phyloP scores from a whole-genome alignment of 2,329 filamentous ascomycete genomes.

The Alternaria viburni region DNA sequence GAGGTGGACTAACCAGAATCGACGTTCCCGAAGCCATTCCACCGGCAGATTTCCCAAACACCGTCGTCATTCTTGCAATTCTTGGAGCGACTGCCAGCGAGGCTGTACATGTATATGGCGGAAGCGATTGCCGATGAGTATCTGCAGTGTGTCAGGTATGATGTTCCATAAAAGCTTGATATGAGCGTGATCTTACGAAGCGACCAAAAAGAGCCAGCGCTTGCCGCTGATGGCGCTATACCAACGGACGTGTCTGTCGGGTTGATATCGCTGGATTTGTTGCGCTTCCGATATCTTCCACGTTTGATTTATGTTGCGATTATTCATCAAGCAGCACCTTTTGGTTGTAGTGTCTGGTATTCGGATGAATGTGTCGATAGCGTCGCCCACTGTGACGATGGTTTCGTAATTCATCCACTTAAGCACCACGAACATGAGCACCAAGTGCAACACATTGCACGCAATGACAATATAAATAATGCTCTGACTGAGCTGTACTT shows the following conservation, averaged over 20 bases:
- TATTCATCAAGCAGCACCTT: not conserved
- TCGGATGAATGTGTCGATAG: not conserved
- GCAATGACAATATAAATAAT: not conserved
- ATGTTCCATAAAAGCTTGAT: too few relatives aligned
- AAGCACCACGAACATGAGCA: not conserved
- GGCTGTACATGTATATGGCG: too few relatives aligned
- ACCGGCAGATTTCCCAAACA: too few relatives aligned
- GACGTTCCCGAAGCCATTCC: too few relatives aligned
- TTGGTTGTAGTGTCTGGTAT: rapidly evolving
- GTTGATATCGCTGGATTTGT: rapidly evolving
- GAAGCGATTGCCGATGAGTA: too few relatives aligned
- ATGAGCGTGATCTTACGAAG: too few relatives aligned
- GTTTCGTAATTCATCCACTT: not conserved
- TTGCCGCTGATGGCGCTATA: not conserved
- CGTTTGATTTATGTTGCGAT: too few relatives aligned
- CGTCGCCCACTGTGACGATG: not conserved
- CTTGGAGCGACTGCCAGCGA: too few relatives aligned
- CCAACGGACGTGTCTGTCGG: not conserved
- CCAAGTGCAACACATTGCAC: rapidly evolving
- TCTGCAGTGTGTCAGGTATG: too few relatives aligned
- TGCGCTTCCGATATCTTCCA: not conserved
- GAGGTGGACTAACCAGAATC: too few relatives aligned
- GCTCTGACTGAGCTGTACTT: not conserved
- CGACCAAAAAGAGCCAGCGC: not conserved
- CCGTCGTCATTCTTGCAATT: too few relatives aligned